These are phyloP conservation scores for Pseudogymnoascus verrucosus DNA, from an alignment of 2,329 filamentous ascomycete genomes.

Conservation along the genomic window DNA sequence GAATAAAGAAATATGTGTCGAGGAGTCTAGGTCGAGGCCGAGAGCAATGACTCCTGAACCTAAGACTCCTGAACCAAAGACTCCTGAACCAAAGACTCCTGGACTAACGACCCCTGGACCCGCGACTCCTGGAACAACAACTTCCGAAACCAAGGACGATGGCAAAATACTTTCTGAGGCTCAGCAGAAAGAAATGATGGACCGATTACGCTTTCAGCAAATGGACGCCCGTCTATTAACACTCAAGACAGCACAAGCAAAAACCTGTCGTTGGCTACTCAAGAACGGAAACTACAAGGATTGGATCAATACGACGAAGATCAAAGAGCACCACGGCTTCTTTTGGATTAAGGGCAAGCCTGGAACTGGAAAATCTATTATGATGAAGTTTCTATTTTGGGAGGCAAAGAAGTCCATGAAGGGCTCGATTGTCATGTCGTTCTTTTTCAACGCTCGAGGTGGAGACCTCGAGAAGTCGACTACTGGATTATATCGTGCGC, in stretches of 20 bases:
- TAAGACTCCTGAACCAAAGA: no score
- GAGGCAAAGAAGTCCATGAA: constrained; percentile 16
- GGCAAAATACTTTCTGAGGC: not conserved
- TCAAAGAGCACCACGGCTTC: constrained; percentile 31
- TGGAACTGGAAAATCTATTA: constrained; percentile 38
- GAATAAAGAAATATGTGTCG: not conserved
- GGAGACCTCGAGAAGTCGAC: constrained; percentile 35
- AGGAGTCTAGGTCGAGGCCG: not conserved
- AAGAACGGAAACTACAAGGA: constrained; percentile 26
- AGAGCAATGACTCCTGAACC: not conserved
- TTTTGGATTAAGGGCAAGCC: constrained; percentile 42
- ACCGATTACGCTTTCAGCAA: not conserved
- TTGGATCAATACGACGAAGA: constrained; percentile 31
- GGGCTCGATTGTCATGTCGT: constrained; percentile 25
- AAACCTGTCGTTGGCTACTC: constrained; percentile 37
- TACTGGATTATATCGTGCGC: constrained; percentile 40
- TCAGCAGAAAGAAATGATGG: not conserved
- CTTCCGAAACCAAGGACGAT: not conserved
- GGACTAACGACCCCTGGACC: not conserved
- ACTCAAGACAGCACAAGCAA: constrained; percentile 24
- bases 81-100: no score
- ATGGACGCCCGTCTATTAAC: not conserved
- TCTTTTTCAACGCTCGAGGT: constrained; percentile 20
- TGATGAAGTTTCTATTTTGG: constrained; percentile 33
- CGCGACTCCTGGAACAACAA: no score